phyloP scores from a whole-genome alignment of 2,329 filamentous ascomycete species.

The Claviceps paspali region DNA sequence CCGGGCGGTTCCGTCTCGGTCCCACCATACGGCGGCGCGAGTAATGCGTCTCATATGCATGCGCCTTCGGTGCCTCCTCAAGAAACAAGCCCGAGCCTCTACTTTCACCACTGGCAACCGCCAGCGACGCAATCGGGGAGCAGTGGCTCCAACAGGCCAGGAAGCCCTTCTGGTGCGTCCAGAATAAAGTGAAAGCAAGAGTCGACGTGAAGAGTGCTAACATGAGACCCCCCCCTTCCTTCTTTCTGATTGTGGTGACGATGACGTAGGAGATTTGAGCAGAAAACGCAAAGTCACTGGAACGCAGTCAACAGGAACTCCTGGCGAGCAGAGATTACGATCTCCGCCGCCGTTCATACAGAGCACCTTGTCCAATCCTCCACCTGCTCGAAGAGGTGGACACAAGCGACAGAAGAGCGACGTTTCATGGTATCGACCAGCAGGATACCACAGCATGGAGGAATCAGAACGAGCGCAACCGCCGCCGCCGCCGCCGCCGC shows the following conservation, averaged over 20 bases:
- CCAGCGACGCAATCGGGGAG: conserved; percentile 47
- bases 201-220: conserved; percentile 23
- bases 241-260: too few species aligned
- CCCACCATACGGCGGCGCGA: conserved; percentile 18
- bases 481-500: conserved; percentile 3
- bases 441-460: conserved; percentile 10
- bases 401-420: conserved; percentile 24
- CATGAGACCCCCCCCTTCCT: conserved; percentile 15
- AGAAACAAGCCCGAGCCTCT: conserved; percentile 60
- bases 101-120: conserved; percentile 88
- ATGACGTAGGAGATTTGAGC: conserved; percentile 52
- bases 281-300: conserved; percentile 70
- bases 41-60: conserved; percentile 32
- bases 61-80: conserved; percentile 43
- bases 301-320: conserved; percentile 12
- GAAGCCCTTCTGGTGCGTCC: conserved; percentile 61
- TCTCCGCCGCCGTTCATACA: conserved; percentile 19
- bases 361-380: conserved; percentile 12
- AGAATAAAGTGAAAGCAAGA: conserved; percentile 34
- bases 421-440: conserved; percentile 19
- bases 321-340: conserved; percentile 17
- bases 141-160: conserved; percentile 47
- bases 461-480: conserved; percentile 9
- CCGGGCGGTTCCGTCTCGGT: conserved; percentile 10
- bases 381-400: conserved; percentile 12